Percentiles rank a stretch among this genome's conserved stretches.
Conservation (phyloP, 768 basidiomycete species). For the Coprinellus aureogranulatus region DNA sequence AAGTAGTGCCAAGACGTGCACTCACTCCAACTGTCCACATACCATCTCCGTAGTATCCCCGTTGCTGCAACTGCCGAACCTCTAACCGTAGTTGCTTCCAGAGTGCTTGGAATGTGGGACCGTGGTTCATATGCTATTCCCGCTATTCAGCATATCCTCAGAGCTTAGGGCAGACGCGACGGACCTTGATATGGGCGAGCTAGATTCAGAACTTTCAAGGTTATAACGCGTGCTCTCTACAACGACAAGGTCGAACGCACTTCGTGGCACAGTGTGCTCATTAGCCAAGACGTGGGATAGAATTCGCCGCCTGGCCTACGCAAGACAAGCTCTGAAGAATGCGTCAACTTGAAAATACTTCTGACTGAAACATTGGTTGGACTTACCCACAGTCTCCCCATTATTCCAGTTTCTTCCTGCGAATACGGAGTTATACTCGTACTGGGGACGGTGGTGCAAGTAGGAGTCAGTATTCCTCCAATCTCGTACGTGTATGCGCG, state of each 20-base stretch:
- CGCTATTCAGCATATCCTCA: not conserved
- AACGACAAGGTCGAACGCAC: constrained; percentile 35
- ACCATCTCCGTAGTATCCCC: constrained; percentile 86
- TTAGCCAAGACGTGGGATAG: constrained; percentile 60
- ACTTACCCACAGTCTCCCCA: constrained; percentile 73
- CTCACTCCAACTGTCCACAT: not conserved
- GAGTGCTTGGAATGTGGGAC: constrained; percentile 68
- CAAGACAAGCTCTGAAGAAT: constrained; percentile 65
- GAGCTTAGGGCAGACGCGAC: not conserved
- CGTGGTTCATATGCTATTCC: constrained; percentile 76
- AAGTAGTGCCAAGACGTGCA: not conserved
- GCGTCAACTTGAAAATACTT: not conserved
- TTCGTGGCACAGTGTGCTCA: constrained; percentile 83
- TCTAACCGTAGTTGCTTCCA: constrained; percentile 67
- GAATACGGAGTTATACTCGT: constrained; percentile 76
- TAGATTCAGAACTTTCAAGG: constrained; percentile 22
- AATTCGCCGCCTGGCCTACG: constrained; percentile 60
- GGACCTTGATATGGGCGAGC: constrained; percentile 82
- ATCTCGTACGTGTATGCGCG: too few species aligned
- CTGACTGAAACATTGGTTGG: not conserved
- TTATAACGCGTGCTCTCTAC: constrained; percentile 3
- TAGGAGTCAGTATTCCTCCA: too few species aligned
- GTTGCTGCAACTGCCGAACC: constrained; percentile 65
- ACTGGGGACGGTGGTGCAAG: too few species aligned
- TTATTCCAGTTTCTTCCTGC: constrained; percentile 83